Evolutionary conservation across 2,329 filamentous ascomycete genomes (phyloP).

Genomic region (Epichloe baconii): DNA sequence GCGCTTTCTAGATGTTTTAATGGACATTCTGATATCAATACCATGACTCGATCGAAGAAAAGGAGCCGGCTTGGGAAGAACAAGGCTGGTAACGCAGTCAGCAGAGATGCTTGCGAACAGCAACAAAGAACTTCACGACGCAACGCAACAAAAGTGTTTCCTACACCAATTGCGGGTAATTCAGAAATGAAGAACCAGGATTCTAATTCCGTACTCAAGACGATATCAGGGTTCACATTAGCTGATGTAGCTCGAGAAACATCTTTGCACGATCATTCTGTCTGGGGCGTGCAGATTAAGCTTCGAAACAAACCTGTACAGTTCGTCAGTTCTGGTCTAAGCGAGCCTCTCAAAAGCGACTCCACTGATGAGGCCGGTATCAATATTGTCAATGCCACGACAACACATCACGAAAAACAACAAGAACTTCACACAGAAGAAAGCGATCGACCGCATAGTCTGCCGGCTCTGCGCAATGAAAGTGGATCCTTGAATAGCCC

Average conservation of each 20-base stretch:
- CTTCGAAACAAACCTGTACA: conserved; percentile 35
- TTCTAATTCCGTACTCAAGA: neutral
- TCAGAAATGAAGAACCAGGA: neutral
- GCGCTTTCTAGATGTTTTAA: neutral
- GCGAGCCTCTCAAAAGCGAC: conserved; percentile 31
- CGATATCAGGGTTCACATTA: conserved; percentile 14
- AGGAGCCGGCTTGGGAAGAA: neutral
- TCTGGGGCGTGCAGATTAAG: conserved; percentile 25
- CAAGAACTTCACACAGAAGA: neutral
- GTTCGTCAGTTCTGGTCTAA: conserved; percentile 41
- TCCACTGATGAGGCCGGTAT: neutral
- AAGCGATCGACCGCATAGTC: neutral
- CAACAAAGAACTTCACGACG: neutral
- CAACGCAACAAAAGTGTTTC: neutral
- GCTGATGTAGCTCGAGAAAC: conserved; percentile 39
- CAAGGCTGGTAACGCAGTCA: neutral
- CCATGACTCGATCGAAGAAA: conserved; percentile 2
- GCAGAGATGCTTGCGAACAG: neutral
- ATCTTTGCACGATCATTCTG: conserved; percentile 27
- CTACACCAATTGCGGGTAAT: neutral
- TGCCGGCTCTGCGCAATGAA: neutral
- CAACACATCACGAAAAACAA: neutral
- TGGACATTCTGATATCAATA: neutral
- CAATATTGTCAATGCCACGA: conserved; percentile 1
- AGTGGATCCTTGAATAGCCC: neutral